phyloP scores from a whole-genome alignment of 345 rosid genomes.

The Boechera stricta region DNA sequence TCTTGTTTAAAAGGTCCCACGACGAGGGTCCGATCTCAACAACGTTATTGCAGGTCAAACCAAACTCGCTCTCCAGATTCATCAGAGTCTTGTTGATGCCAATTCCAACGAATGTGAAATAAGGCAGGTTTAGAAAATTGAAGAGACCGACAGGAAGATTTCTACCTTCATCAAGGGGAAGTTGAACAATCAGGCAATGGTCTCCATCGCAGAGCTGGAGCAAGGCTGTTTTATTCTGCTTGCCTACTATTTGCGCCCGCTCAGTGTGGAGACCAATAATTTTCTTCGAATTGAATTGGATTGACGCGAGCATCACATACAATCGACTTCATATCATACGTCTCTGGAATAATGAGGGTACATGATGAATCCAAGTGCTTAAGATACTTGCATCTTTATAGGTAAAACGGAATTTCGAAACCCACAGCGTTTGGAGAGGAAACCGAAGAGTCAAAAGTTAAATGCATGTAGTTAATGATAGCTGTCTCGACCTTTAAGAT shows the following conservation, averaged over 20 bases:
- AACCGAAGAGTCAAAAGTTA: neutral
- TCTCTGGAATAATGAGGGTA: too few species aligned
- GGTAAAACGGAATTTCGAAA: neutral
- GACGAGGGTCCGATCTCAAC: neutral
- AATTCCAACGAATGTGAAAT: neutral
- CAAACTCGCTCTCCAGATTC: neutral
- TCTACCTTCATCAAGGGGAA: neutral
- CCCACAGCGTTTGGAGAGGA: neutral
- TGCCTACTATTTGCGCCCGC: too few species aligned
- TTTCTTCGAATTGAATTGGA: too few species aligned
- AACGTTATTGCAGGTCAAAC: neutral
- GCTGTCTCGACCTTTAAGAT: too few species aligned
- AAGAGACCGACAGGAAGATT: neutral
- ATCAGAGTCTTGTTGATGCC: neutral
- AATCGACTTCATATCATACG: too few species aligned
- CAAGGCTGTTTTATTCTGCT: too few species aligned
- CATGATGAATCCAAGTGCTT: too few species aligned
- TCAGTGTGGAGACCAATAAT: too few species aligned
- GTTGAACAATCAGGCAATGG: neutral
- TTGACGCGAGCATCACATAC: too few species aligned
- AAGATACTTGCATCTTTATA: too few species aligned
- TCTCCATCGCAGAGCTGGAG: neutral
- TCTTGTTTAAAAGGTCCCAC: neutral
- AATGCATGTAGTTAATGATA: neutral
- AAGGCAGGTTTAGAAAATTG: neutral